Evolutionary conservation across 148 eudicot species (phyloP).

Genomic region (Vaccinium vitisidaea): DNA sequence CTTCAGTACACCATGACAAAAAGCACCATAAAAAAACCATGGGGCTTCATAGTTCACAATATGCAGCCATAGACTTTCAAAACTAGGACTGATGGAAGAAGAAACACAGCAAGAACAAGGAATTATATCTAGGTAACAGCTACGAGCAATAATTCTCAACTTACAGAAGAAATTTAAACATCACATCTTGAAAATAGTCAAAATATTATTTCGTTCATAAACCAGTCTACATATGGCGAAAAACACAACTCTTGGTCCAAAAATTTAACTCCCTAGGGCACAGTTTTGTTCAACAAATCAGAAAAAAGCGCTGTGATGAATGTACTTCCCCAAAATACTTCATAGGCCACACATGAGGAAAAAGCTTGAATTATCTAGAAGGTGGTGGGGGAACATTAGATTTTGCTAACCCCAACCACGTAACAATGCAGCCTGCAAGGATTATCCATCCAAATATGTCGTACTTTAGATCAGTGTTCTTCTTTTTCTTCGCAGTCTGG

Average conservation of each 20-base stretch:
- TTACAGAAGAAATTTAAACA: not conserved
- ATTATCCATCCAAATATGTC: conserved; percentile 58
- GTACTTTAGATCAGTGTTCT: conserved; percentile 49
- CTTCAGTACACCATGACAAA: not conserved
- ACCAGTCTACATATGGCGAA: not conserved
- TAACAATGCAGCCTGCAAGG: conserved; percentile 71
- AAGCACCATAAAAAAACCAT: not conserved
- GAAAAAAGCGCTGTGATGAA: not conserved
- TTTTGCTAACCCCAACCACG: conserved; percentile 74
- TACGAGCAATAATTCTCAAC: not conserved
- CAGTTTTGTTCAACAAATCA: not conserved
- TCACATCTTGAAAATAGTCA: not conserved
- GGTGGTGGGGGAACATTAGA: conserved; percentile 70
- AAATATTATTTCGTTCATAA: not conserved
- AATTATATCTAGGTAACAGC: not conserved
- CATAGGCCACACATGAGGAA: not conserved
- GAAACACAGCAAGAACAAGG: not conserved
- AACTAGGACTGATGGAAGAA: not conserved
- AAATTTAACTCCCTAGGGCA: not conserved
- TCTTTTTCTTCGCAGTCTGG: conserved; percentile 41
- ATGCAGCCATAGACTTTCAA: not conserved
- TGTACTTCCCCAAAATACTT: not conserved
- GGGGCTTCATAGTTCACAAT: not conserved
- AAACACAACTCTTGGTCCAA: not conserved
- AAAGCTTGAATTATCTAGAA: conserved; percentile 38